Evolutionary conservation across 2,329 filamentous ascomycete genomes (phyloP).

Genomic region (Colletotrichum gigasporum): DNA sequence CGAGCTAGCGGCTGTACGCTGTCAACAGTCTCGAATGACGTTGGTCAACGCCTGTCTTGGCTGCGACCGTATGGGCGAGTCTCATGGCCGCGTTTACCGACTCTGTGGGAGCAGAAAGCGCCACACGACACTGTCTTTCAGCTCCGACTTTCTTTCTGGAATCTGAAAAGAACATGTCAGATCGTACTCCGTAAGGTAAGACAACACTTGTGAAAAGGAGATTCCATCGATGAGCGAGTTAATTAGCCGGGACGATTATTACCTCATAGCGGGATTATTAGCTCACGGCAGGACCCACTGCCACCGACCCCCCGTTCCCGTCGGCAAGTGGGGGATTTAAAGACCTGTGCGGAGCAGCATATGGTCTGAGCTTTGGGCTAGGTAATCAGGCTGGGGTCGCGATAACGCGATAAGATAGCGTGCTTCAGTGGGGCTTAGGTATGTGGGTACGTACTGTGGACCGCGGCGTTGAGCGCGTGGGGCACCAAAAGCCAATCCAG

Average conservation of each 20-base stretch:
- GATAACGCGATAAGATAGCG: slow-evolving; percentile 15
- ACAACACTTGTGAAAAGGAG: no score
- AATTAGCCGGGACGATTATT: background rate
- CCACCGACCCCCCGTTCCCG: background rate
- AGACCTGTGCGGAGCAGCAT: background rate
- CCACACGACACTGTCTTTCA: background rate
- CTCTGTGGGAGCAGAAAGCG: background rate
- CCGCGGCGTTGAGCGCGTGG: no score
- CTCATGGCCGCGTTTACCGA: background rate
- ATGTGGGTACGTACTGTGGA: no score
- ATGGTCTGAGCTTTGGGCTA: background rate
- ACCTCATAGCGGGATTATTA: no score
- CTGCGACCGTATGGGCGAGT: no score
- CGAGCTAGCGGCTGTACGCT: background rate
- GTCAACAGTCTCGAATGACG: slow-evolving; percentile 1
- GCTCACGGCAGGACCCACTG: no score
- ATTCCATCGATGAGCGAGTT: background rate
- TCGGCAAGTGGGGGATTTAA: slow-evolving; percentile 10
- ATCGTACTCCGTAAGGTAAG: no score
- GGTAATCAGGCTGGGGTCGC: background rate
- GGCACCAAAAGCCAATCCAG: background rate
- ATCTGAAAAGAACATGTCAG: no score
- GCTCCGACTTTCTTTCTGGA: background rate
- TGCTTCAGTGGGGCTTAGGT: background rate
- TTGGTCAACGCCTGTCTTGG: background rate